Conservation (phyloP, 108 stramenopile species). For the Chaetoceros tenuissimus region DNA sequence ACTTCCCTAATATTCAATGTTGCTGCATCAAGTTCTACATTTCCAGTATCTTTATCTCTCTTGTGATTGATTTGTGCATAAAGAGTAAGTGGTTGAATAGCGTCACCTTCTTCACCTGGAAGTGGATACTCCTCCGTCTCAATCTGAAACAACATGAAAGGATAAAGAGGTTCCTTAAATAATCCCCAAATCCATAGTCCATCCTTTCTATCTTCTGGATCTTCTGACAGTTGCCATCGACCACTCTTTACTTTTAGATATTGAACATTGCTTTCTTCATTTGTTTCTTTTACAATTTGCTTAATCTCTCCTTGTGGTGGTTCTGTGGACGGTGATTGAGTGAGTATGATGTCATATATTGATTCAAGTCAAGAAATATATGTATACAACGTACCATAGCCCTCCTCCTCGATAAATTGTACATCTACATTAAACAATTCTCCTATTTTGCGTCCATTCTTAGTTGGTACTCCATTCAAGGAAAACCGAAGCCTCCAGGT, state of each 20-base stretch:
- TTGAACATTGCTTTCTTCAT: not conserved
- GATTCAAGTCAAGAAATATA: not conserved
- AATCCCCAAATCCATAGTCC: slow-evolving; percentile 89
- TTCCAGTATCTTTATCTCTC: slow-evolving; percentile 35
- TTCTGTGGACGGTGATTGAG: slow-evolving; percentile 22
- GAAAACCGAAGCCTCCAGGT: slow-evolving; percentile 66
- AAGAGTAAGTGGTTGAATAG: slow-evolving; percentile 53
- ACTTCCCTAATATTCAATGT: slow-evolving; percentile 34
- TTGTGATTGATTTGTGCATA: slow-evolving; percentile 68
- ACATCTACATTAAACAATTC: slow-evolving; percentile 51
- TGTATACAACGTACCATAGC: slow-evolving; percentile 22
- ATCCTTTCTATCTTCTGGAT: slow-evolving; percentile 79
- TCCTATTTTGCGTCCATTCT: slow-evolving; percentile 43
- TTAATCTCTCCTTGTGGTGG: slow-evolving; percentile 67
- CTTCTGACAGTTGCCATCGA: slow-evolving; percentile 76
- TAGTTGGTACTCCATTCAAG: slow-evolving; percentile 47
- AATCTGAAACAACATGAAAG: slow-evolving; percentile 71
- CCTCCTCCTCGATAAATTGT: slow-evolving; percentile 71
- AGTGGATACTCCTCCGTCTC: slow-evolving; percentile 60
- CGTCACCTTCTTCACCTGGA: slow-evolving; percentile 10
- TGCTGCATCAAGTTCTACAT: slow-evolving; percentile 15
- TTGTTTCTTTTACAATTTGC: slow-evolving; percentile 7
- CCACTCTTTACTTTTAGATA: slow-evolving; percentile 37
- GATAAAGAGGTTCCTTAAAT: slow-evolving; percentile 86
- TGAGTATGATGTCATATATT: not conserved